Base-by-base conservation (phyloP, 2,329 filamentous ascomycete species). In the Epichloe hybrida region DNA sequence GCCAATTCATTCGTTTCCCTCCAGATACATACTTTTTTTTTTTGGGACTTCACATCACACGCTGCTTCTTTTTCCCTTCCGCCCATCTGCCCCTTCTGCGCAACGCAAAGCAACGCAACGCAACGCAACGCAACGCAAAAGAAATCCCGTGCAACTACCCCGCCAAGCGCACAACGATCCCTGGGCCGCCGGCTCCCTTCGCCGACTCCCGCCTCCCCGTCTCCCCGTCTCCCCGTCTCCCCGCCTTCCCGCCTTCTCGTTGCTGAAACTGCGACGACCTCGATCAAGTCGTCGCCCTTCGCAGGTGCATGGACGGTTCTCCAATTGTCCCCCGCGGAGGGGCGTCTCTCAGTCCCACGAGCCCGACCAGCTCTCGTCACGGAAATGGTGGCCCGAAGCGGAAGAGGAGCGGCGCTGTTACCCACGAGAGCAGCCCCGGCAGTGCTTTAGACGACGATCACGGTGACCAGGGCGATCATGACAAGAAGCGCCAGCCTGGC, bases 401-500 rank as follows among this genome's bases (percentile, higher is more conserved):
- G 62, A 84, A 84, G 72, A 64, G 69, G 51, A 73, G 77, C 57
- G 72, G 67, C 49, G 65, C 76, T 54, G 71, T 59, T 36, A 63
- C 64, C 27, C 67, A 77, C 54, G 80, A 82, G 52, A 83, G 79
- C 62, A 83, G 79, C 56, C 79, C 80, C 3, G 78, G 74, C 27
- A 83, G 77, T 59, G 57, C 53, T 43, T 53, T 65, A 40, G 70
- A 73, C 47, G 74, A 73, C 52, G 75, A 75, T 31, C 54, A 54
- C n/a, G 53, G 49, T 34, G 73, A 80, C 51, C 64, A 71, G 47
- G 69, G 71, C 46, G 73, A 77, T 49, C 66, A 72, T 45, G 78
- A 81, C 59, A 79, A 78, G 67, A 80, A 80, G 66, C 74, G 80
- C 54, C 79, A 83, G 57, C 81, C 81, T 27, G 81, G 81, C 50